Percentiles rank a stretch among this genome's conserved stretches.
Conservation (phyloP, 140 eudicot species). For the Stevia rebaudiana region DNA sequence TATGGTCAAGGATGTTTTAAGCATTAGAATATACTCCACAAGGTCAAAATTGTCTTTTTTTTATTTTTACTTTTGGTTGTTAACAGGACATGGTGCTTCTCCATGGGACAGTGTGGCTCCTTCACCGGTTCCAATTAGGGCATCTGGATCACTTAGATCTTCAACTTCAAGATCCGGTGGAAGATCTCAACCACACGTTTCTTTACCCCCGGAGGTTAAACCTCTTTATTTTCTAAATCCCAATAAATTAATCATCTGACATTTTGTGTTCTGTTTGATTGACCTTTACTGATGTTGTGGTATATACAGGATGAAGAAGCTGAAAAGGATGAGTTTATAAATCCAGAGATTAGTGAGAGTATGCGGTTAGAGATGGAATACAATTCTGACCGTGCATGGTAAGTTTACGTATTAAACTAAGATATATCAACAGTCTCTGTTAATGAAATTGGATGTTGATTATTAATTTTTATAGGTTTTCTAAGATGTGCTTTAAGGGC, state of each 20-base stretch:
- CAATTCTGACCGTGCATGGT: conserved; percentile 93
- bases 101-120: conserved; percentile 94
- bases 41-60: background rate
- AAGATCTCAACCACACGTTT: conserved; percentile 38
- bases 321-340: conserved; percentile 25
- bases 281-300: background rate
- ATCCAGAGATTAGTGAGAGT: conserved; percentile 65
- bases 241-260: background rate
- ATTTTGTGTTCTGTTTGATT: conserved; percentile 1
- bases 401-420: conserved; percentile 10
- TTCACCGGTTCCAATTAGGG: conserved; percentile 90
- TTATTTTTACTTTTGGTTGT: background rate
- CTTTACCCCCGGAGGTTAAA: conserved; percentile 48
- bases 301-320: conserved; percentile 47
- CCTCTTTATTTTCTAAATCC: background rate
- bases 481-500: background rate
- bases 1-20: background rate
- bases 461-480: background rate
- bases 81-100: conserved; percentile 49
- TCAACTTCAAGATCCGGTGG: conserved; percentile 54
- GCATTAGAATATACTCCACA: background rate
- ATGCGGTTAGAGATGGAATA: conserved; percentile 94
- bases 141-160: conserved; percentile 79
- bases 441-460: background rate
- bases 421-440: background rate